Conservation (phyloP, 1,284 basidiomycete species). For the Apiotrichum sp. region DNA sequence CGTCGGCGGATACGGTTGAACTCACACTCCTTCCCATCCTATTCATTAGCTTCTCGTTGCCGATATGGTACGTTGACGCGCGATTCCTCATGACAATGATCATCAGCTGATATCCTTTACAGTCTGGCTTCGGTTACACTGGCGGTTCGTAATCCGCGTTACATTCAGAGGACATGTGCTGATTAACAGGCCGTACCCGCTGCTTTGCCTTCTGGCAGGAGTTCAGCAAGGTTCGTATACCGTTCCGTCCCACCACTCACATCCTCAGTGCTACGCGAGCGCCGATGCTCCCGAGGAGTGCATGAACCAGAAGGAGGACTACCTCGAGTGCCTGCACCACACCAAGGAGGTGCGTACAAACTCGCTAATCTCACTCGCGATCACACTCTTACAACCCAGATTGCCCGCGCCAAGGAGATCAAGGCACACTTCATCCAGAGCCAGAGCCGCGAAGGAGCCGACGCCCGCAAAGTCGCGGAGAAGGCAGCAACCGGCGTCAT, state of each 20-base stretch:
- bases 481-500: constrained; percentile 67
- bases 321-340: constrained; percentile 87
- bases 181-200: constrained; percentile 64
- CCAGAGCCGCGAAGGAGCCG: constrained; percentile 59
- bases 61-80: too few species aligned
- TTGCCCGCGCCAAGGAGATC: constrained; percentile 65
- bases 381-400: constrained; percentile 47
- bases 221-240: constrained; percentile 62
- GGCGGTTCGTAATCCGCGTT: constrained; percentile 52
- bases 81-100: too few species aligned
- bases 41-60: too few species aligned
- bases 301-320: constrained; percentile 70
- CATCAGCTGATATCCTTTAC: too few species aligned
- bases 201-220: constrained; percentile 94
- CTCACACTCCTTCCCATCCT: too few species aligned
- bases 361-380: too few species aligned
- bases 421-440: constrained; percentile 68
- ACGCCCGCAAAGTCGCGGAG: constrained; percentile 65
- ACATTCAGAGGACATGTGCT: too few species aligned
- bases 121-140: constrained; percentile 60
- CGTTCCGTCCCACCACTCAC: background rate
- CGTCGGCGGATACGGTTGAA: too few species aligned
- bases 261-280: constrained; percentile 71
- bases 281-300: constrained; percentile 74
- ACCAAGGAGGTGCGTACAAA: constrained; percentile 68